These are phyloP conservation scores for Auxenochlorella pyrenoidosa DNA, from an alignment of 139 green algal species.

Conservation along the genomic window DNA sequence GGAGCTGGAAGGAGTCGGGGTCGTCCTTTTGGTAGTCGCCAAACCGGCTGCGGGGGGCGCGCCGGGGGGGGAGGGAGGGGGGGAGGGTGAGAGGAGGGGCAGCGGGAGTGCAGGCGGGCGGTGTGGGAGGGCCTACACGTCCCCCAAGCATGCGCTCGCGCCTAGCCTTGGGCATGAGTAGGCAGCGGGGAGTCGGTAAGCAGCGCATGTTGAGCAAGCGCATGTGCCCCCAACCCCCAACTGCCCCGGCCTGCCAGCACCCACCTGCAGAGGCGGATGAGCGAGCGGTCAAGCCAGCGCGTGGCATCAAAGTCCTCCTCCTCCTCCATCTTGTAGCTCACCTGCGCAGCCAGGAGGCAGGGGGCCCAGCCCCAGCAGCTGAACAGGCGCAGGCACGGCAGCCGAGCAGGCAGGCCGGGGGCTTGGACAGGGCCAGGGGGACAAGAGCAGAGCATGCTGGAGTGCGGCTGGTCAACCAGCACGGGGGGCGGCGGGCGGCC, in stretches of 20 bases:
- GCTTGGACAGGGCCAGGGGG: too few relatives aligned
- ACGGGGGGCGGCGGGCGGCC: too few relatives aligned
- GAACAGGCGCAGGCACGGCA: background rate
- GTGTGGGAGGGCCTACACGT: too few relatives aligned
- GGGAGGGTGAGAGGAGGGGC: background rate
- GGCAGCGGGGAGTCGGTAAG: too few relatives aligned
- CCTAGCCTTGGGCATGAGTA: too few relatives aligned
- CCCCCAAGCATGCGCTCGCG: too few relatives aligned
- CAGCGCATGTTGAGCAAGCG: too few relatives aligned
- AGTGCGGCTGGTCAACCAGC: background rate
- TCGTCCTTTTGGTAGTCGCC: constrained; percentile 90
- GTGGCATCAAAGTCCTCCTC: constrained; percentile 99
- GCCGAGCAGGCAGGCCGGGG: too few relatives aligned
- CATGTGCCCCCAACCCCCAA: too few relatives aligned
- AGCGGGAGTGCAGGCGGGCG: background rate
- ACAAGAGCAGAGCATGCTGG: background rate
- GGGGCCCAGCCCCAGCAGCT: background rate
- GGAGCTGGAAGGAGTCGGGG: constrained; percentile 90
- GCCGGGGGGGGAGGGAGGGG: background rate
- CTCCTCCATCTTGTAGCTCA: constrained; percentile 75
- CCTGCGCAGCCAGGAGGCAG: background rate
- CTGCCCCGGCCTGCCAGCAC: too few relatives aligned
- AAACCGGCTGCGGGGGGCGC: constrained; percentile 50
- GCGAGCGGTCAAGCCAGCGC: constrained; percentile 88
- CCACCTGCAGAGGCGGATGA: constrained; percentile 62